Conservation (phyloP, 331 rosid species). For the Erythrophleum ivorense region DNA sequence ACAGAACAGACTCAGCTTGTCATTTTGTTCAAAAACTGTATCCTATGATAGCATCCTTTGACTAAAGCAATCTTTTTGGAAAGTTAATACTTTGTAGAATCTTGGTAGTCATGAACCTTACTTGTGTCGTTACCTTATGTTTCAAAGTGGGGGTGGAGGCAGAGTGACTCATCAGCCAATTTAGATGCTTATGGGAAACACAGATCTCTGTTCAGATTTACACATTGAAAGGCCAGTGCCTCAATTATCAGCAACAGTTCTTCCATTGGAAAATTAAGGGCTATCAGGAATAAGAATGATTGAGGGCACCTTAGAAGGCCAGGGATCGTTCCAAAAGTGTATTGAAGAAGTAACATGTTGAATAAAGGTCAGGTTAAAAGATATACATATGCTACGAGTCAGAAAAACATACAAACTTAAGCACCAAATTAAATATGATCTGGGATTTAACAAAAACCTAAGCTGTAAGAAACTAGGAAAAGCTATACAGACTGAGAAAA, state of each 20-base stretch:
- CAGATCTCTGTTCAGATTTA: conserved; percentile 32
- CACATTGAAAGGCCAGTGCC: conserved; percentile 30
- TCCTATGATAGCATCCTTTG: conserved; percentile 39
- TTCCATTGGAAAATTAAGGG: conserved; percentile 30
- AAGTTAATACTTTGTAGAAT: conserved; percentile 35
- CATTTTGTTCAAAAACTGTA: conserved; percentile 17
- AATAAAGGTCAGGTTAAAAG: not conserved
- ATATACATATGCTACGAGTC: not conserved
- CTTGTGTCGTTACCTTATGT: conserved; percentile 36
- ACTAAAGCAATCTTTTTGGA: conserved; percentile 35
- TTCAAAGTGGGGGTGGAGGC: conserved; percentile 38
- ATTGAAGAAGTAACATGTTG: not conserved
- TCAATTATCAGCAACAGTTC: conserved; percentile 42
- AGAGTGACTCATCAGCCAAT: conserved; percentile 39
- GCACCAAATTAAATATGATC: not conserved
- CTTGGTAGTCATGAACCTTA: conserved; percentile 29
- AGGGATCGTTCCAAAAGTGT: not conserved
- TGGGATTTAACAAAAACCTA: conserved; percentile 14
- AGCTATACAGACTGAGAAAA: conserved; percentile 8
- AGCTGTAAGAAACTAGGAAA: conserved; percentile 18
- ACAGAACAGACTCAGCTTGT: conserved; percentile 21
- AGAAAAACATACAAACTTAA: conserved; percentile 1
- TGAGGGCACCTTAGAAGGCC: conserved; percentile 30
- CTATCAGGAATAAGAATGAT: conserved; percentile 34
- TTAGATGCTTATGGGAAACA: conserved; percentile 52